Conservation (phyloP, 2,329 filamentous ascomycete species). For the Hansfordia pulvinata region DNA sequence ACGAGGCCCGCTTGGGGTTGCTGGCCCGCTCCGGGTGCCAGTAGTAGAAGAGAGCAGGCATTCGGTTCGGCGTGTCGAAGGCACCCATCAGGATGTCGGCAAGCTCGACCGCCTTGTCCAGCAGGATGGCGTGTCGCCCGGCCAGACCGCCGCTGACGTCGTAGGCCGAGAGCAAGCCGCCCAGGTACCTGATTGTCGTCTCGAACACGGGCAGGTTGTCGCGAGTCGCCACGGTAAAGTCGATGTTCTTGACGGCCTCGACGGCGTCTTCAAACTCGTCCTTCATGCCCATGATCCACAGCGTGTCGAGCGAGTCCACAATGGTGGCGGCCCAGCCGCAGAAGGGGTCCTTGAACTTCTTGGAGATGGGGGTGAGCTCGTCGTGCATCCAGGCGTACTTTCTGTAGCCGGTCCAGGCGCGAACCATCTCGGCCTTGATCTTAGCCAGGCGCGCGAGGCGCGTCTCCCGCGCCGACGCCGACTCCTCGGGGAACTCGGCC, state of each 20-base stretch:
- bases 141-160: conserved; percentile 58
- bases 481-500: conserved; percentile 54
- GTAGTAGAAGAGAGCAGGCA: conserved; percentile 71
- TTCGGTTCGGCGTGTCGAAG: conserved; percentile 82
- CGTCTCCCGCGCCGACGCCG: conserved; percentile 40
- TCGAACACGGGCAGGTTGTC: conserved; percentile 79
- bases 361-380: conserved; percentile 64
- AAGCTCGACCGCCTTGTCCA: conserved; percentile 59
- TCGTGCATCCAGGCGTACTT: conserved; percentile 74
- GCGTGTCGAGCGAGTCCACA: conserved; percentile 35
- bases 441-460: conserved; percentile 49
- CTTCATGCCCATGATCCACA: conserved; percentile 34
- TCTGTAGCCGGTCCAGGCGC: conserved; percentile 74
- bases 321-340: conserved; percentile 49
- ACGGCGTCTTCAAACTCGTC: conserved; percentile 34
- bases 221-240: conserved; percentile 62
- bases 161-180: conserved; percentile 73
- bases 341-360: conserved; percentile 62
- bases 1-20: conserved; percentile 48
- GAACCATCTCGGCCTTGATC: conserved; percentile 62
- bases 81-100: conserved; percentile 59
- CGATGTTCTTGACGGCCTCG: conserved; percentile 40
- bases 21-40: conserved; percentile 57
- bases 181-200: conserved; percentile 82
- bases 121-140: conserved; percentile 45